Percentiles rank a stretch among this genome's conserved stretches.
Conservation (phyloP, 2,329 filamentous ascomycete genomes). For the Fusarium irregulare region DNA sequence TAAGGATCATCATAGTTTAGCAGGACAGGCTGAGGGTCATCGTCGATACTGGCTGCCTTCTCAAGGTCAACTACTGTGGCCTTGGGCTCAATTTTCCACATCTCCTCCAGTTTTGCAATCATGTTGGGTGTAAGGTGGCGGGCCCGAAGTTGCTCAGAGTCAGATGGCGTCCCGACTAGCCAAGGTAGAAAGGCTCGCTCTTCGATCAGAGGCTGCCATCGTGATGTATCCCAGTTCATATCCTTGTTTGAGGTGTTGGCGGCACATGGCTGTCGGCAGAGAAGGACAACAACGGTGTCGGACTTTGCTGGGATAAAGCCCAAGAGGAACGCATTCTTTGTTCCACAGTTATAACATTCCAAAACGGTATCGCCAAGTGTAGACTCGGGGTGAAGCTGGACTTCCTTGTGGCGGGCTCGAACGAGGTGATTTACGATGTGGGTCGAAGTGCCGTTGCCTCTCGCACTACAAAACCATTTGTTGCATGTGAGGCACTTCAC, state of each 20-base stretch:
- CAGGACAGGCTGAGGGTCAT: constrained; percentile 92
- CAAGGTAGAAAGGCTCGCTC: constrained; percentile 94
- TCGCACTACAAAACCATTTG: constrained; percentile 99
- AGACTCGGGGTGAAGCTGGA: constrained; percentile 93
- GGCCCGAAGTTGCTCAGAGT: constrained; percentile 95
- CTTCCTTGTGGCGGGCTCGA: constrained; percentile 97
- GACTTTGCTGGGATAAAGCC: constrained; percentile 99
- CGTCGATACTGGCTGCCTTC: constrained; percentile 90
- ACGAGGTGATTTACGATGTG: constrained; percentile 99
- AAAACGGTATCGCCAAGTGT: constrained; percentile 94
- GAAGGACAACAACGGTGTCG: constrained; percentile 94
- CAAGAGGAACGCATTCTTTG: constrained; percentile 98
- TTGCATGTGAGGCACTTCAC: constrained; percentile 96
- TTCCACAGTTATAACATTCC: constrained; percentile 99
- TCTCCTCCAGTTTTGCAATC: constrained; percentile 95
- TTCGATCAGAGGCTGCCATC: constrained; percentile 97
- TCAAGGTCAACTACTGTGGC: constrained; percentile 93
- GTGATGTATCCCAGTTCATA: constrained; percentile 99
- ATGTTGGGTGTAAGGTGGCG: constrained; percentile 92
- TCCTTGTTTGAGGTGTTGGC: constrained; percentile 96
- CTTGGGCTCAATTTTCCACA: constrained; percentile 95
- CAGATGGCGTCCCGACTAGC: constrained; percentile 89
- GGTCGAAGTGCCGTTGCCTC: constrained; percentile 94
- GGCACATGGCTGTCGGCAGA: constrained; percentile 96
- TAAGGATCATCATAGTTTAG: constrained; percentile 97